Conservation (phyloP, 2,329 filamentous ascomycete species). For the Amesomyces nigricolor region DNA sequence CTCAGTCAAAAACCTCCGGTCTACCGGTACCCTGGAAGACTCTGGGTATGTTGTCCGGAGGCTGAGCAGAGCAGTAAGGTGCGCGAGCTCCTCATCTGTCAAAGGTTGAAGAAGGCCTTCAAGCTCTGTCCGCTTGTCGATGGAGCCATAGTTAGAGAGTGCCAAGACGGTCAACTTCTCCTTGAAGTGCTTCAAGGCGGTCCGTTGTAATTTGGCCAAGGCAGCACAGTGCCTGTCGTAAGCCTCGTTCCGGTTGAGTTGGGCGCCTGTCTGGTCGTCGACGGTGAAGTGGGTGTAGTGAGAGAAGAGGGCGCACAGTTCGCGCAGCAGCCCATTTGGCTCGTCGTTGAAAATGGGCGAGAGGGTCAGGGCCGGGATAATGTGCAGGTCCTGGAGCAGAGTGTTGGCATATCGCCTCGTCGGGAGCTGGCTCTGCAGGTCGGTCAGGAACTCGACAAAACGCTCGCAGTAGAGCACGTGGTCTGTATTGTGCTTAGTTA, state of each 20-base stretch:
- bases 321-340: conserved; percentile 69
- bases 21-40: conserved; percentile 55
- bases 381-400: conserved; percentile 76
- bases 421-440: conserved; percentile 87
- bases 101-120: conserved; percentile 67
- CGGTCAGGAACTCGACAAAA: conserved; percentile 85
- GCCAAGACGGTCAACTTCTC: conserved; percentile 87
- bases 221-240: conserved; percentile 74
- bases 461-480: conserved; percentile 80
- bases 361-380: conserved; percentile 69
- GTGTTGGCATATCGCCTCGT: conserved; percentile 92
- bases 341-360: conserved; percentile 74
- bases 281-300: conserved; percentile 88
- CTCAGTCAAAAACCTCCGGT: conserved; percentile 63
- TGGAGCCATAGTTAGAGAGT: conserved; percentile 84
- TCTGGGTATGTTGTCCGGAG: conserved; percentile 78
- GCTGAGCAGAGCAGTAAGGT: conserved; percentile 65
- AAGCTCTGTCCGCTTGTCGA: conserved; percentile 75
- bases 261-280: conserved; percentile 80
- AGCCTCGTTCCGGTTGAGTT: conserved; percentile 65
- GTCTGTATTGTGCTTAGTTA: conserved; percentile 38
- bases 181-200: conserved; percentile 75
- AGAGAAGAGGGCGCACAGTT: conserved; percentile 71
- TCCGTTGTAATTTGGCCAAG: conserved; percentile 73
- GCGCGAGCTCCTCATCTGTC: conserved; percentile 65